Conservation (phyloP, 257 asterid species). For the Pogostemon cablin region DNA sequence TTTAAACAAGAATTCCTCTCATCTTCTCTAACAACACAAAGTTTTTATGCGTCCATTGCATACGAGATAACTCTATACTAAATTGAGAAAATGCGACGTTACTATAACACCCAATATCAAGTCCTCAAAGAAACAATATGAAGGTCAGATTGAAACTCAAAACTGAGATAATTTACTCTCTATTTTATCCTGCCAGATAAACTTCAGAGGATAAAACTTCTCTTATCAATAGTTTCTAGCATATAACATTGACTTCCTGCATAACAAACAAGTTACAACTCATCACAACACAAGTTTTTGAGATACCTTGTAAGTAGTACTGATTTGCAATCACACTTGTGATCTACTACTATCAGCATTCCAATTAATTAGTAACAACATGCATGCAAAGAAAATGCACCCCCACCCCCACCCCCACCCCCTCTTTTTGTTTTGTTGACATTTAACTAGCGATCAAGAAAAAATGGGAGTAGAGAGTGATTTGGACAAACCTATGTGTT, state of each 20-base stretch:
- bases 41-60: slow-evolving; percentile 11
- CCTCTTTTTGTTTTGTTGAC: background rate
- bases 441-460: slow-evolving; percentile 23
- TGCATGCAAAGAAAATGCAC: slow-evolving; percentile 12
- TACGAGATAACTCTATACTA: background rate
- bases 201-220: background rate
- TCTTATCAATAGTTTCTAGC: slow-evolving; percentile 1
- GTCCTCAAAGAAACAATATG: slow-evolving; percentile 21
- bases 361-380: slow-evolving; percentile 8
- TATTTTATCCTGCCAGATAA: slow-evolving; percentile 15
- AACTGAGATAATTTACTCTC: slow-evolving; percentile 21
- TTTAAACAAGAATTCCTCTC: too few relatives aligned
- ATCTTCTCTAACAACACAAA: background rate
- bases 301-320: background rate
- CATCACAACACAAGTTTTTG: background rate
- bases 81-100: background rate
- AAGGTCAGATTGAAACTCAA: slow-evolving; percentile 12
- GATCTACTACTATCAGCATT: background rate
- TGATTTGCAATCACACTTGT: slow-evolving; percentile 12
- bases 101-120: slow-evolving; percentile 10
- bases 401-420: background rate
- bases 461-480: slow-evolving; percentile 18
- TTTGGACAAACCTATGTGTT: slow-evolving; percentile 70
- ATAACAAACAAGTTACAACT: background rate
- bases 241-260: background rate